Base-by-base conservation (phyloP, 495 filamentous ascomycete species). In the Aspergillus homomorphus region DNA sequence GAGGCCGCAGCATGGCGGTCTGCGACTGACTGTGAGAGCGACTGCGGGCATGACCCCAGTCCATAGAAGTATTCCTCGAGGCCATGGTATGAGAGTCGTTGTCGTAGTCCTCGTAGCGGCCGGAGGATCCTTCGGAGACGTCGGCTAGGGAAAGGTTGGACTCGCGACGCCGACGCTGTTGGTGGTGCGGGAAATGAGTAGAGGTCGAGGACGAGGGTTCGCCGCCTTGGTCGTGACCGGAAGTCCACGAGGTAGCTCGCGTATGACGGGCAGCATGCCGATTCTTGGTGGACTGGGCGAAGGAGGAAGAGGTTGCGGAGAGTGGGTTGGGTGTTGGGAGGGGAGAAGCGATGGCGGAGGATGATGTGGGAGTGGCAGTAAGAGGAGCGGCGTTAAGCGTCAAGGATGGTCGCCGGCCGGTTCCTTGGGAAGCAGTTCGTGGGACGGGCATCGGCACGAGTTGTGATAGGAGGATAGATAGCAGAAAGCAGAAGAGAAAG, bases 181-280 rank as follows among this genome's bases (percentile, higher is more conserved):
- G 66, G 26, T 38, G 33, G 33, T 6, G 57, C 48, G 18, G 60
- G 38, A 43, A 51, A 52, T 20, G 53, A 46, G n/a, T 57, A 48
- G 45, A 51, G 51, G 19, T 66, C 62, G 61, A 55, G 41, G 64
- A 45, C 15, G 69, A 71, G 23, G 68, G 54, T 68, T 73, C 66
- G 61, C 66, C 66, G 58, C 63, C 42, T 56, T 69, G 41, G 59
- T 75, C 64, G 60, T 63, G 72, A 60, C 70, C 73, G 58, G 65
- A 72, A 51, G 73, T 67, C 74, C 74, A 77, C 51, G 74, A 77
- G 59, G 69, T 73, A 52, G 68, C 70, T 58, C 74, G 71, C 61
- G 69, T 65, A 62, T 77, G 74, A 62, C 68, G 72, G 62, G 70
- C 23, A 21, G 48, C 73, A 75, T 74, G 61, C 65, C 65, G 60